Percentiles rank a stretch among this genome's conserved stretches.
These are phyloP conservation scores for Torulaspora delbrueckii DNA, from an alignment of 805 yeast species.

Conservation along the genomic window DNA sequence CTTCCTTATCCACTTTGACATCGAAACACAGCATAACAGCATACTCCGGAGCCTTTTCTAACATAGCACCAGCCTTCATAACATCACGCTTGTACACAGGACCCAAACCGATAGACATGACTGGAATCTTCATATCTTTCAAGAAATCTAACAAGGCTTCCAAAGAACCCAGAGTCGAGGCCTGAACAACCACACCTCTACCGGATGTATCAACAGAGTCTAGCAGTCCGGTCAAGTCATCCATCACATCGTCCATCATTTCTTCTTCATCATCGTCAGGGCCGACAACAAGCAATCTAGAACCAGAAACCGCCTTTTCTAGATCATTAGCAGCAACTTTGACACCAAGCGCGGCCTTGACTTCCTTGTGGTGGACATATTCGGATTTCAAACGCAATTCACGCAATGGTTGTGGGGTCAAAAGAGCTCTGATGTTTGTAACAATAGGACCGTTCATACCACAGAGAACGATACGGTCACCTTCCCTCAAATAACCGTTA, in stretches of 20 bases:
- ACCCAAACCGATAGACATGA: conserved; percentile 96
- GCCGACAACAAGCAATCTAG: conserved; percentile 89
- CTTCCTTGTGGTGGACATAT: conserved; percentile 93
- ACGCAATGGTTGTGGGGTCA: conserved; percentile 96
- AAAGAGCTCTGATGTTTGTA: conserved; percentile 88
- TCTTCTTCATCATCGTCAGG: conserved; percentile 98
- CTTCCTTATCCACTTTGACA: conserved; percentile 95
- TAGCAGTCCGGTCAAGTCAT: conserved; percentile 88
- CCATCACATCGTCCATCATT: conserved; percentile 97
- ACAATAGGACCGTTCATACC: conserved; percentile 99
- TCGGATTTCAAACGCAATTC: conserved; percentile 96
- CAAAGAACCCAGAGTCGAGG: conserved; percentile 95
- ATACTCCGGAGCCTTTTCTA: conserved; percentile 89
- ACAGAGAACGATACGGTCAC: conserved; percentile 92
- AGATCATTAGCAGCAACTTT: conserved; percentile 96
- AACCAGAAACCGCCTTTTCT: conserved; percentile 99
- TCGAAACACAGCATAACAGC: conserved; percentile 99
- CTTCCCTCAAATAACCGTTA: conserved; percentile 93
- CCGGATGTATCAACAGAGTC: conserved; percentile 95
- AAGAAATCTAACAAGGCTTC: conserved; percentile 96
- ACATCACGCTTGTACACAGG: conserved; percentile 98
- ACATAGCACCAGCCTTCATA: conserved; percentile 94
- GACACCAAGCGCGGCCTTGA: conserved; percentile 98
- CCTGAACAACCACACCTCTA: conserved; percentile 97
- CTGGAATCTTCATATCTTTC: conserved; percentile 98